Evolutionary conservation across 2,329 filamentous ascomycete genomes (phyloP), one percentile per base, ranked within the genome.

Genomic region (Hymenoscyphus fructigenus): DNA sequence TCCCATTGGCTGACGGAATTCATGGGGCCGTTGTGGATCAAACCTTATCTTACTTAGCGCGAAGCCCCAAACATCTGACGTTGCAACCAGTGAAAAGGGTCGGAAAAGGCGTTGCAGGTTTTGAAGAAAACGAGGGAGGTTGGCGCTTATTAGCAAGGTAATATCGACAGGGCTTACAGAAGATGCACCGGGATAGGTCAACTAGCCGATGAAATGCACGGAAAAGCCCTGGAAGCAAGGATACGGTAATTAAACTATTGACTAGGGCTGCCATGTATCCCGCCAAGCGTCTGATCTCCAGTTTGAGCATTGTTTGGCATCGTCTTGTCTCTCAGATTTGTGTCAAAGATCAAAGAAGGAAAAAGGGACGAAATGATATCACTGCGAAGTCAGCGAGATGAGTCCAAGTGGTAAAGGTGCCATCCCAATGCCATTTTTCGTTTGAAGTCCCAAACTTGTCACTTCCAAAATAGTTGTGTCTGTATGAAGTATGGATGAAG

Each of bases 291-390:
- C 47, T 53, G 47, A 53, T 23, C 47, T 23, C 36, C 47, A 10
- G 47, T 53, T 53, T 53, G 47, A 53, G 47, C 47, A 26, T 53
- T 53, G 47, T 53, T 53, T 53, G 47, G 47, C 47, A 53, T 53
- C 47, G 10, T 53, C 47, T 26, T 14, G 20, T 53, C 47, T 53
- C n/a, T 23, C n/a, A 14, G 23, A 26, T 23, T 53, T 23, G 47
- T 53, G 20, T 53, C 47, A 53, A 26, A 53, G 7, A 28, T 12
- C 23, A 26, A 10, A 23, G 47, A 26, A 26, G 20, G 44, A n/a
- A n/a, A n/a, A 44, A 17, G 38, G 12, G 38, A 17, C 38, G 38
- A n/a, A 23, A 23, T 20, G 41, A 23, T 47, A 23, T 23, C 41
- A 9, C 17, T 47, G 2, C 36, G 14, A 20, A 47, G 41, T 47